Evolutionary conservation across 192 early-diverging fungal genomes (phyloP), one percentile per base, ranked within the genome.

Genomic region (Kickxella alabastrina): DNA sequence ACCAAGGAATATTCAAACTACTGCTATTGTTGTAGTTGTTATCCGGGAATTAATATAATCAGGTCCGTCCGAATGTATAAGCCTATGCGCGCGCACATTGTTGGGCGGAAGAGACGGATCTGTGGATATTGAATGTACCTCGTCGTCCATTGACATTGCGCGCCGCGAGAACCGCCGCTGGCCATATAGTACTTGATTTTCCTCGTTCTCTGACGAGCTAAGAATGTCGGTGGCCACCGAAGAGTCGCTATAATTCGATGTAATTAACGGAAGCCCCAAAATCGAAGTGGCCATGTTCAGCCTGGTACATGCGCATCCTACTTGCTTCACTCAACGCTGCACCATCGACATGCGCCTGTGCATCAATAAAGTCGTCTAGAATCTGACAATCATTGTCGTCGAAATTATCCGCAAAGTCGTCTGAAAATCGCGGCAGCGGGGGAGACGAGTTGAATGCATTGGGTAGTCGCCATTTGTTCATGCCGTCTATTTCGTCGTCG

Each of bases 191-290:
- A 23, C 17, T 12, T 23, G 10, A 3, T n/a, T 43, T 2, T n/a
- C 19, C 1, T 48, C 43, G 23, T 52, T 49, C 10, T 54, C 55
- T 0, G 22, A 26, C 19, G 58, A 61, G 0, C 57, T 55, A 1
- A 72, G 49, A 0, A 61, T 38, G 22, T 65, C 68, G 1, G 68
- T 72, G 9, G 42, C 50, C 17, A 50, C 52, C 1, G 49, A 54
- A 18, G 29, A 36, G 19, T 47, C 62, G 43, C 52, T 53, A 44
- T 23, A 57, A 9, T 57, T 44, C 26, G 31, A 17, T 5, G 32
- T 17, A 4, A 21, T n/a, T 21, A 21, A 14, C 35, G 40, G 52
- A 25, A 35, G 55, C 21, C 26, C 31, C 24, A 28, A 12, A 15
- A 34, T 46, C 4, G 44, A 46, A 10, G 44, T 10, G 0, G 13